Base-by-base conservation (phyloP, 371 early-diverging fungal genomes). In the Dichotomocladium elegans region DNA sequence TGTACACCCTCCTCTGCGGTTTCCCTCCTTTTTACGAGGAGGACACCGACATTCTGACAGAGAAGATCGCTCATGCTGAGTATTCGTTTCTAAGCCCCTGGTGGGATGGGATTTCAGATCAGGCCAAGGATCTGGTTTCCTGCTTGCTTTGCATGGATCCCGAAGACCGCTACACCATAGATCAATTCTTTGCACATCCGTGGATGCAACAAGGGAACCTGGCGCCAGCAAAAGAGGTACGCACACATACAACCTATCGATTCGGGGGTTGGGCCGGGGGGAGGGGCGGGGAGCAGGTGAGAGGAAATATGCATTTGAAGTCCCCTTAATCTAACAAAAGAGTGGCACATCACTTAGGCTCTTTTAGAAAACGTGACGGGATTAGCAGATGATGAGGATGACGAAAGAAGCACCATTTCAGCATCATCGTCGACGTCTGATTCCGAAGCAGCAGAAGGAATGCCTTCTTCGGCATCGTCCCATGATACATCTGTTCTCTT, bases 11-110 rank as follows among this genome's bases (percentile, higher is more conserved):
- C 54, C 68, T 90, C 3, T 85, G 86, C 53, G 91, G 90, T 0
- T 87, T 83, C 60, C 90, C 88, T 51, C 90, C 91, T 1, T 90
- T 90, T 58, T 85, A 85, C 50, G 86, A 85, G 53, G 86, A 85
- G 48, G 75, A 78, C 33, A 77, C 80, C 53, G 73, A 72, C 53
- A 69, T 68, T 0, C 59, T 86, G 41, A 81, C 84, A 1, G 71
- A 82, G 53, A 81, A 80, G 55, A 83, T 86, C 2, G 77, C 84
- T 8, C 68, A 75, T 46, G 85, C 83, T 31, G 77, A 84, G 55
- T 87, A 74, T 50, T 72, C 79, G 17, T 82, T 83, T 26, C 66
- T 85, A 22, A 77, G 81, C 42, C 90, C 89, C 15, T 88, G 88
- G 87, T 90, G 89, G 89, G 88, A 88, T 60, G 70, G 72, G 30